Evolutionary conservation across 257 asterid species (phyloP), one percentile per base, ranked within the genome.

Genomic region (Solanum virginianum): DNA sequence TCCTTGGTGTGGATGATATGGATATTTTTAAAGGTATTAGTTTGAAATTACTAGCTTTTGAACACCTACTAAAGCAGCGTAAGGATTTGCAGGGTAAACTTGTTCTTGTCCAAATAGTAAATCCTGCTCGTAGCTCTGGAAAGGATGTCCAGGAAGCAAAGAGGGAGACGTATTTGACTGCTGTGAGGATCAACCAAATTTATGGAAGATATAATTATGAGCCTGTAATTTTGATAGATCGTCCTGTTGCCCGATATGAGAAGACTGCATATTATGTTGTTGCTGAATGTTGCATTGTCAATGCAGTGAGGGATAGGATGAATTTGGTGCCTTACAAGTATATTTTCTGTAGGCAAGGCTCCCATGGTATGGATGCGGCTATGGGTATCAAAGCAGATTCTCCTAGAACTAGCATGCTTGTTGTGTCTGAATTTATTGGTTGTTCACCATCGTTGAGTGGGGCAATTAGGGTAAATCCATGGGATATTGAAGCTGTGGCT

Each of bases 231-330:
- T 85, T 95, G 89, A 94, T 95, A 77, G 99, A 94, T 84, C 95
- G 96, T 74, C 92, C 90, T 22, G 91, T 92, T 86, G 91, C 97
- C 86, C 96, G 94, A 54, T 88, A 88, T 65, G 98, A 95, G 91
- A 95, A 95, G 87, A 93, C 94, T 53, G 99, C 98, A 36, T 95
- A 94, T 84, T 95, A 94, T 90, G 97, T 97, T 62, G 71, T 94
- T 86, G 98, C 99, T 0, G 99, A 95, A 62, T 95, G 99, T 77
- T 95, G 99, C 88, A 93, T 95, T 57, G 99, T 95, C 56, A 95
- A 95, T 88, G 99, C 97, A 10, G 98, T 95, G 82, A 94, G 98
- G 88, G 99, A 95, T 86, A 98, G 99, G 22, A 94, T 95, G 99
- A 95, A 95, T 88, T 92, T 95, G 90, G 97, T 95, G 72, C 99